Conservation (phyloP, 345 rosid species). For the Citrus sinensis region DVS_A1.0 CM039167.1:21446001-21446500, state of each 20-base stretch:
- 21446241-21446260: background rate
- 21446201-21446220: background rate
- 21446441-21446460: background rate
- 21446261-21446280: background rate
- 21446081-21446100: background rate
- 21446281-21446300: too few relatives aligned
- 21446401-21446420: too few relatives aligned
- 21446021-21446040: background rate
- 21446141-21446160: background rate
- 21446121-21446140: background rate
- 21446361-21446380: too few relatives aligned
- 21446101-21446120: background rate
- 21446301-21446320: too few relatives aligned
- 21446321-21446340: too few relatives aligned
- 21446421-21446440: too few relatives aligned
- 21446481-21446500: background rate
- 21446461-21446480: background rate
- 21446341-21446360: too few relatives aligned
- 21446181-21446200: background rate
- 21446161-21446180: background rate
- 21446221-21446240: background rate
- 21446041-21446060: background rate
- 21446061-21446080: background rate
- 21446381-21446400: too few relatives aligned
- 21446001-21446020: background rate